Evolutionary conservation across 192 early-diverging fungal species (phyloP).

Genomic region (Funneliformis mosseae): DNA sequence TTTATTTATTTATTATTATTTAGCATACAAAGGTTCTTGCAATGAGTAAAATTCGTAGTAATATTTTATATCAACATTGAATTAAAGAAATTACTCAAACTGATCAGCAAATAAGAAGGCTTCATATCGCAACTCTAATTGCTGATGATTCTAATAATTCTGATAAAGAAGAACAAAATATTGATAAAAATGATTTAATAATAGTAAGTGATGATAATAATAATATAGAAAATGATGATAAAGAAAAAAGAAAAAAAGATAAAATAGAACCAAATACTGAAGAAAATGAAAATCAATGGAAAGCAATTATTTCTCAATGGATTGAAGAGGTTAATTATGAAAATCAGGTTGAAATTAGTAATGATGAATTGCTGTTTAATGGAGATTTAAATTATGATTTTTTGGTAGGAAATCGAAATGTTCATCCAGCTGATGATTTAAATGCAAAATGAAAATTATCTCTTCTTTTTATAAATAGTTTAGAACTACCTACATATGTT

Average conservation of each 20-base stretch:
- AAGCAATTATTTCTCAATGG: not conserved
- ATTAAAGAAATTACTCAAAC: conserved; percentile 4
- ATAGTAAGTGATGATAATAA: conserved; percentile 6
- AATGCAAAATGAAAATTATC: too few species aligned
- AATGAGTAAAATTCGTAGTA: conserved; percentile 13
- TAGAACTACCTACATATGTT: too few species aligned
- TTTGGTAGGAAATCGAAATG: not conserved
- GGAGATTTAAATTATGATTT: conserved; percentile 1
- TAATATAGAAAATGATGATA: not conserved
- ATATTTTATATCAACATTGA: conserved; percentile 16
- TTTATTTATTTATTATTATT: not conserved
- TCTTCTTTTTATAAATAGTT: too few species aligned
- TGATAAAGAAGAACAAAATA: too few species aligned
- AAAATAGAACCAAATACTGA: not conserved
- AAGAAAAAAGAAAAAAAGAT: conserved; percentile 7
- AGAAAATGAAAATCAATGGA: conserved; percentile 13
- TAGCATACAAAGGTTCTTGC: conserved; percentile 17
- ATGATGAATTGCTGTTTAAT: conserved; percentile 11
- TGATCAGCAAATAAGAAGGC: not conserved
- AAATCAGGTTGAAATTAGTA: conserved; percentile 17
- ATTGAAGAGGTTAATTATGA: not conserved
- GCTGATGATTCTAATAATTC: not conserved
- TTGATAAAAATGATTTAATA: not conserved
- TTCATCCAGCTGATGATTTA: not conserved
- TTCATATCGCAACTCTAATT: conserved; percentile 15